phyloP scores from a whole-genome alignment of 345 rosid genomes.

The Populus alba region DNA sequence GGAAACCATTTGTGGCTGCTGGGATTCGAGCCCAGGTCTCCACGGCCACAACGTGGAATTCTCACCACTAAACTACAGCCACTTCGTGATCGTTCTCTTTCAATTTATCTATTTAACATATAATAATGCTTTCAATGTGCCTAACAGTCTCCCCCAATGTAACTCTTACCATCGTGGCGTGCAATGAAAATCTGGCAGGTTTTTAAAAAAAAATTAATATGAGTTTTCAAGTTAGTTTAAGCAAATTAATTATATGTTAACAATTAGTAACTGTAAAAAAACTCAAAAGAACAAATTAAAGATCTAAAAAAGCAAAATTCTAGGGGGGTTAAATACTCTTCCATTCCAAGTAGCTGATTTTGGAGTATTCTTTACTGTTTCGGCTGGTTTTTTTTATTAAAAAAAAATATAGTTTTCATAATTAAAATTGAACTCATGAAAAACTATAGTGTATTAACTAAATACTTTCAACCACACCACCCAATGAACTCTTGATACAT shows the following conservation, averaged over 20 bases:
- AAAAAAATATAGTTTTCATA: too few relatives aligned
- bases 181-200: not conserved
- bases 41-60: constrained; percentile 87
- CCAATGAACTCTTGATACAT: too few relatives aligned
- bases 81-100: not conserved
- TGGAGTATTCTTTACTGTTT: too few relatives aligned
- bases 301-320: too few relatives aligned
- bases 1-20: constrained; percentile 54
- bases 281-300: too few relatives aligned
- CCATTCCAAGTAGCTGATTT: not conserved
- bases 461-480: not conserved
- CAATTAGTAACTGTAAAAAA: too few relatives aligned
- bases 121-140: not conserved
- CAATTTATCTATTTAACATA: not conserved
- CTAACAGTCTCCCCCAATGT: not conserved
- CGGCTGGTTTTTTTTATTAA: too few relatives aligned
- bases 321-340: not conserved
- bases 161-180: not conserved
- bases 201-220: too few relatives aligned
- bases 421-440: too few relatives aligned
- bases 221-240: too few relatives aligned
- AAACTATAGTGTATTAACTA: too few relatives aligned
- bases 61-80: constrained; percentile 86
- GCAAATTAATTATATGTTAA: too few relatives aligned
- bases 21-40: constrained; percentile 93